These are phyloP conservation scores for Oryza glaberrima DNA, from an alignment of 176 grass and related monocot genomes.

Conservation along the genomic window DNA sequence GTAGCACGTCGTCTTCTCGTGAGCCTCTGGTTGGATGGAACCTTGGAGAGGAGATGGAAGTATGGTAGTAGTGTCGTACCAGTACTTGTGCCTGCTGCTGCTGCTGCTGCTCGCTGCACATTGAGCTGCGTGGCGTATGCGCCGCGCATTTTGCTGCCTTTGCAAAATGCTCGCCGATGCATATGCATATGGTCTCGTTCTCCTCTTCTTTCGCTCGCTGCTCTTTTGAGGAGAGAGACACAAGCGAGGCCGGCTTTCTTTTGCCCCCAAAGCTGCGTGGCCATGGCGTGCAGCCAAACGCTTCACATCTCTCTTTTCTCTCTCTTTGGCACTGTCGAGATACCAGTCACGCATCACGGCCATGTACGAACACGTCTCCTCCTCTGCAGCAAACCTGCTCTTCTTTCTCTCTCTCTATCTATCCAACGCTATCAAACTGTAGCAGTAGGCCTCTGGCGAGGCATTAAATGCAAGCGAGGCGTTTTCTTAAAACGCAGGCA, in stretches of 20 bases:
- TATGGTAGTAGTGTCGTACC: neutral
- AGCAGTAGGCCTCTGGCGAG: neutral
- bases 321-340: slow-evolving; percentile 41
- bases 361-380: slow-evolving; percentile 26
- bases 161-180: neutral
- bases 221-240: slow-evolving; percentile 35
- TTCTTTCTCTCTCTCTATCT: neutral
- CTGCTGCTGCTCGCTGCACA: neutral
- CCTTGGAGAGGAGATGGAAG: neutral
- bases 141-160: neutral
- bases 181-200: neutral
- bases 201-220: neutral
- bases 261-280: neutral
- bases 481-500: neutral
- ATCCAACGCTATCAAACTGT: neutral
- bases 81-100: neutral
- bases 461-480: slow-evolving; percentile 29
- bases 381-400: neutral
- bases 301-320: neutral
- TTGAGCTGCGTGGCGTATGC: neutral
- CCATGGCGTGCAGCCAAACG: slow-evolving; percentile 13
- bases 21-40: neutral
- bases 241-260: slow-evolving; percentile 25
- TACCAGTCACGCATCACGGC: slow-evolving; percentile 42
- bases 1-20: neutral